phyloP scores from a whole-genome alignment of 495 filamentous ascomycete species.

The Chlorociboria aeruginascens region DNA sequence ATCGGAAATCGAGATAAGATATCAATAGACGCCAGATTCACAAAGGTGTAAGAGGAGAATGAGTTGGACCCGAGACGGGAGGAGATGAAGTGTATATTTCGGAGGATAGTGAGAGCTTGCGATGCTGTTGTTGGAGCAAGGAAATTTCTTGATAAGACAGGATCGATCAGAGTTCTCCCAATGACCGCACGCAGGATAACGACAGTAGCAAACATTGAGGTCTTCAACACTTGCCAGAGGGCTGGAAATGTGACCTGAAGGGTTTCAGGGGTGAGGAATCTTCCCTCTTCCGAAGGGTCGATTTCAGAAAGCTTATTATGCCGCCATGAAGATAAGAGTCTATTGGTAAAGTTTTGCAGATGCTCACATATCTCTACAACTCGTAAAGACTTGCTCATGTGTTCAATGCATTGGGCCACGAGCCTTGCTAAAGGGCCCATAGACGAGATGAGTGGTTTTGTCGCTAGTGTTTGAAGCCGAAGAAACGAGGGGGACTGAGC shows the following conservation, averaged over 20 bases:
- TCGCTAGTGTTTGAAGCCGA: slow-evolving; percentile 42
- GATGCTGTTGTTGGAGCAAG: slow-evolving; percentile 61
- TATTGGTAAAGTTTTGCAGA: slow-evolving; percentile 56
- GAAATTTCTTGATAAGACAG: slow-evolving; percentile 26
- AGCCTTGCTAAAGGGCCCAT: slow-evolving; percentile 72
- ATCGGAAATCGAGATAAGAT: slow-evolving; percentile 64
- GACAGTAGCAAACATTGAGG: slow-evolving; percentile 67
- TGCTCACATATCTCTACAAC: slow-evolving; percentile 61
- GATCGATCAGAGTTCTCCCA: slow-evolving; percentile 43
- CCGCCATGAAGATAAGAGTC: slow-evolving; percentile 69
- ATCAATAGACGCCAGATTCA: slow-evolving; percentile 80
- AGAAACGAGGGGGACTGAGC: slow-evolving; percentile 44
- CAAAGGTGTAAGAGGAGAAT: slow-evolving; percentile 71
- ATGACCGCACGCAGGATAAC: slow-evolving; percentile 63
- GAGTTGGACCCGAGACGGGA: slow-evolving; percentile 60
- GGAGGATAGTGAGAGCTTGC: slow-evolving; percentile 66
- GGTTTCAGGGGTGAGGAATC: slow-evolving; percentile 58
- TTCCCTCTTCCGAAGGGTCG: slow-evolving; percentile 61
- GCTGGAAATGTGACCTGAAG: slow-evolving; percentile 55
- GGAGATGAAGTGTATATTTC: slow-evolving; percentile 80
- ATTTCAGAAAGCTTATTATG: slow-evolving; percentile 74
- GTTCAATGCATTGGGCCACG: slow-evolving; percentile 59
- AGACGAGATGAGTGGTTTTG: slow-evolving; percentile 61
- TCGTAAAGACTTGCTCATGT: slow-evolving; percentile 43
- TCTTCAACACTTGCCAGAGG: slow-evolving; percentile 75